Percentiles rank a stretch among this genome's conserved stretches.
Conservation (phyloP, 768 basidiomycete species). For the Russula compacta region DNA sequence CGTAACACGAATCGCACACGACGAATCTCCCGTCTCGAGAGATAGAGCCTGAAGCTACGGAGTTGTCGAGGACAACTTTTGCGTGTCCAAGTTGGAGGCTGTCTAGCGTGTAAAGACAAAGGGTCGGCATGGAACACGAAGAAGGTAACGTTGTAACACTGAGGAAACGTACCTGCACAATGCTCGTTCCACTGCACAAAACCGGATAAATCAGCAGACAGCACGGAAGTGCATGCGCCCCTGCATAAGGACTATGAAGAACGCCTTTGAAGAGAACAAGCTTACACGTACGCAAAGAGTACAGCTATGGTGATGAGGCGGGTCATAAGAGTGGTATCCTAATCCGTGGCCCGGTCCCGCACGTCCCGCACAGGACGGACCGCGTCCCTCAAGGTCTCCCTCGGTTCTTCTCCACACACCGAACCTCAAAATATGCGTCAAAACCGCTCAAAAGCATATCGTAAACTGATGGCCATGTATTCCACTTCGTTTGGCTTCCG, state of each 20-base stretch:
- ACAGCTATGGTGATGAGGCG: constrained; percentile 5
- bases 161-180: constrained; percentile 41
- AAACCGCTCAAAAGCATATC: constrained; percentile 90
- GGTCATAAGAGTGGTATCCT: constrained; percentile 3
- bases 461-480: constrained; percentile 90
- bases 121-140: constrained; percentile 8
- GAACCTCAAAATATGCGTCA: constrained; percentile 60
- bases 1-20: constrained; percentile 48
- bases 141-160: background rate
- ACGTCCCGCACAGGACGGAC: background rate
- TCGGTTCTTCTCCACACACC: background rate
- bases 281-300: constrained; percentile 6
- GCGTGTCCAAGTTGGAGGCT: constrained; percentile 41
- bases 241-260: background rate
- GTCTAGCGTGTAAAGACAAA: constrained; percentile 17
- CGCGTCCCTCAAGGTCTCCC: background rate
- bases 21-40: constrained; percentile 50
- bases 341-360: background rate
- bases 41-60: constrained; percentile 43
- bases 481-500: constrained; percentile 81
- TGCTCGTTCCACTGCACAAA: constrained; percentile 62
- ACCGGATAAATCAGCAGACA: constrained; percentile 51
- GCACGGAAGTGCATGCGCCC: constrained; percentile 9
- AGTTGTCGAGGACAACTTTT: constrained; percentile 53
- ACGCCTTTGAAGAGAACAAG: background rate